Evolutionary conservation across 768 basidiomycete genomes (phyloP).

Genomic region (Phaeotremella fagi): DNA sequence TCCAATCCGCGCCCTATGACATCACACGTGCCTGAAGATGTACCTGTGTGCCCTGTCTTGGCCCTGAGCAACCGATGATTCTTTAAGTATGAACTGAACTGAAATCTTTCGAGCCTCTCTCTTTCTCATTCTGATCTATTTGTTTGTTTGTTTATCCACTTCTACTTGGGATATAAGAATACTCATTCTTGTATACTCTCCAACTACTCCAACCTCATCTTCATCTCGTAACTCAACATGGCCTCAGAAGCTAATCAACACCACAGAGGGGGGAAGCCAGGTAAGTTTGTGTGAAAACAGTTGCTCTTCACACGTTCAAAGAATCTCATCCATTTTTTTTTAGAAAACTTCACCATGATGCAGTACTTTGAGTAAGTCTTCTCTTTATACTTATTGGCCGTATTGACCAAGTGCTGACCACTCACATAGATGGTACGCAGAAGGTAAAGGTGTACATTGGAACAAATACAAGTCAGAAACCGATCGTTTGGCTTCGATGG

Average conservation of each 20-base stretch:
- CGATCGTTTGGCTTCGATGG: slow-evolving; percentile 43
- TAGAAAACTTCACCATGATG: slow-evolving; percentile 35
- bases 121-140: too few relatives aligned
- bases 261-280: slow-evolving; percentile 23
- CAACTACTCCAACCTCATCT: too few relatives aligned
- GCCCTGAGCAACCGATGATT: too few relatives aligned
- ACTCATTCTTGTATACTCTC: too few relatives aligned
- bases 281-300: slow-evolving; percentile 5
- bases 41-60: too few relatives aligned
- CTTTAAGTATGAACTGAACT: too few relatives aligned
- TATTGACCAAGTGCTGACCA: background rate
- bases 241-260: slow-evolving; percentile 32
- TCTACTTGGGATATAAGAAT: too few relatives aligned
- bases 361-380: slow-evolving; percentile 33
- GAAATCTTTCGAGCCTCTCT: too few relatives aligned
- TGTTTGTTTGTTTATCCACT: too few relatives aligned
- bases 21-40: too few relatives aligned
- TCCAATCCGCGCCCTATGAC: too few relatives aligned
- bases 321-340: background rate
- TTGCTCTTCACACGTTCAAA: too few relatives aligned
- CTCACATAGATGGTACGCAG: slow-evolving; percentile 20
- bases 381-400: background rate
- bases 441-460: slow-evolving; percentile 48
- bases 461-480: slow-evolving; percentile 40
- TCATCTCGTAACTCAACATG: slow-evolving; percentile 17